Conservation (phyloP, 208 protist species). For the Trypanosomatidae sp. region DNA sequence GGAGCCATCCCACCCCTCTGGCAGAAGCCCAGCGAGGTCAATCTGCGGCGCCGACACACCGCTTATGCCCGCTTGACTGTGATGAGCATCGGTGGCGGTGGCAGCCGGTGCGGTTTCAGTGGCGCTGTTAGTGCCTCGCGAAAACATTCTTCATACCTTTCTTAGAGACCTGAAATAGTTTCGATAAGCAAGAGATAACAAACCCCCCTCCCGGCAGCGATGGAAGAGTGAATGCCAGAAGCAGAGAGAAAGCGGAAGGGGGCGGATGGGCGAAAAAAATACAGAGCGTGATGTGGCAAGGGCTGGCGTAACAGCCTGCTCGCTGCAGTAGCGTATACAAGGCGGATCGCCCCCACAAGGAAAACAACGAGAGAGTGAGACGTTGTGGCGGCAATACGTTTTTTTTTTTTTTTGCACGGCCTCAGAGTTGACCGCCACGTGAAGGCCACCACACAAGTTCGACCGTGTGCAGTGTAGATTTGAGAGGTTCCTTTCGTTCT, state of each 20-base stretch:
- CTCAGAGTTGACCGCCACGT: not conserved
- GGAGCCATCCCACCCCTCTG: constrained; percentile 50
- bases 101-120: constrained; percentile 7
- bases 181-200: constrained; percentile 7
- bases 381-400: not conserved
- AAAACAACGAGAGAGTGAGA: not conserved
- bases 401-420: not conserved
- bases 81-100: not conserved
- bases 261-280: too few relatives aligned
- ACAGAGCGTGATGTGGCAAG: not conserved
- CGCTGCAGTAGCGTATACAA: not conserved
- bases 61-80: not conserved
- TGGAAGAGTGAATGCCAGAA: not conserved
- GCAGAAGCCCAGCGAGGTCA: constrained; percentile 60
- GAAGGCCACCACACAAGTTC: not conserved
- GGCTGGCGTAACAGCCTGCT: not conserved
- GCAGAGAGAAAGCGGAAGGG: not conserved
- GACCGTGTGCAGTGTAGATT: not conserved
- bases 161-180: constrained; percentile 4
- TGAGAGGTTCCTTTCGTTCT: not conserved
- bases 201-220: not conserved
- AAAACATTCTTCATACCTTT: constrained; percentile 12
- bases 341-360: too few relatives aligned
- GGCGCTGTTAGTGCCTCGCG: not conserved
- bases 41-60: constrained; percentile 18